A percentile compares a stretch with the other conserved stretches of the same genome.
Evolutionary conservation across 2,329 filamentous ascomycete species (phyloP).

Genomic region (Penicillium rolfsii): DNA sequence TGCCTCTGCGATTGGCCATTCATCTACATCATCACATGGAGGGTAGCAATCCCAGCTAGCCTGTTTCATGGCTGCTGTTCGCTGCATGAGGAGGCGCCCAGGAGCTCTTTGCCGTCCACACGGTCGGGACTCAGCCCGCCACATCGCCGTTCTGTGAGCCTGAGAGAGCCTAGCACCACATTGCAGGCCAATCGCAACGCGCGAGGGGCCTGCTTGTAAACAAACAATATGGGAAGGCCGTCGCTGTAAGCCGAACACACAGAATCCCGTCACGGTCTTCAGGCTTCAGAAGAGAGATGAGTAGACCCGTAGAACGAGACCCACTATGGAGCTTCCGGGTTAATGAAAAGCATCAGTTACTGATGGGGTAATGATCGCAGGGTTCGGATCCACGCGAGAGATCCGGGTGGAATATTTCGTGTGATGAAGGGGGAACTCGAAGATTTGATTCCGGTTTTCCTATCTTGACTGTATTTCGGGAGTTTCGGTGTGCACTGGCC

Average conservation of each 20-base stretch:
- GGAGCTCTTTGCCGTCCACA: not conserved
- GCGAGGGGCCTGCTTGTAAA: not conserved
- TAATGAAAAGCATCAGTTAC: not conserved
- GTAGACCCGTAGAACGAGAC: not conserved
- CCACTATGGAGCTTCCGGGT: not conserved
- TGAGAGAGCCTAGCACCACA: not conserved
- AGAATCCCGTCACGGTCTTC: not conserved
- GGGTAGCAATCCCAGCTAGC: not conserved
- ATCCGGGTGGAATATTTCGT: no score
- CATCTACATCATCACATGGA: not conserved
- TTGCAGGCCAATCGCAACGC: slow-evolving; percentile 1
- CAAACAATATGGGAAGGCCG: slow-evolving; percentile 3
- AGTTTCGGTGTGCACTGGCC: not conserved
- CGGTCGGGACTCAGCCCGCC: slow-evolving; percentile 7
- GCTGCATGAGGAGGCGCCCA: not conserved
- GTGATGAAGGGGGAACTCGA: not conserved
- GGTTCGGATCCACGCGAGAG: not conserved
- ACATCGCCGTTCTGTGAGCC: not conserved
- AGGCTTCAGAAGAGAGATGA: not conserved
- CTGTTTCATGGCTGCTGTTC: not conserved
- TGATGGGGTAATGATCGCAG: not conserved
- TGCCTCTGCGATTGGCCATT: not conserved
- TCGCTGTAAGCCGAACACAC: not conserved
- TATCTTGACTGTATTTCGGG: not conserved
- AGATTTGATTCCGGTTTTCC: not conserved